Conservation (phyloP, 179 eudicot species). For the Amaranthus tricolor region DNA sequence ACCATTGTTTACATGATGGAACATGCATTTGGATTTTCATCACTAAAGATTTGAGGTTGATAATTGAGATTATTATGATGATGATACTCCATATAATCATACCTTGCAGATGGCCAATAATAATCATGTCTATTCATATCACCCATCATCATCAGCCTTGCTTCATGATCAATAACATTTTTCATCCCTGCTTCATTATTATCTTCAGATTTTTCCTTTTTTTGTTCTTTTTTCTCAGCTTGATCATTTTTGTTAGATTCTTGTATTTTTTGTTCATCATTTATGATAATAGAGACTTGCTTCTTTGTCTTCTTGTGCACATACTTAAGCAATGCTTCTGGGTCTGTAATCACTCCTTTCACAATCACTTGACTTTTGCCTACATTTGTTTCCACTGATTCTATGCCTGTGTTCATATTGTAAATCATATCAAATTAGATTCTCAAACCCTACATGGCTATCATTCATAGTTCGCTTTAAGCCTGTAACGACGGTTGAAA, state of each 20-base stretch:
- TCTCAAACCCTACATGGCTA: too few relatives aligned
- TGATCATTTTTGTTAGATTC: conserved; percentile 28
- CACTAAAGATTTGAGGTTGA: conserved; percentile 57
- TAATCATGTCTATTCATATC: conserved; percentile 33
- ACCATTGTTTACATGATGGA: conserved; percentile 40
- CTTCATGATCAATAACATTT: not conserved
- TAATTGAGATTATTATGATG: conserved; percentile 7
- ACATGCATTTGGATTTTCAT: conserved; percentile 72
- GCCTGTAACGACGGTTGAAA: too few relatives aligned
- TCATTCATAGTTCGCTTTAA: too few relatives aligned
- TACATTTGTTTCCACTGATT: conserved; percentile 59
- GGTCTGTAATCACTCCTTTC: conserved; percentile 49
- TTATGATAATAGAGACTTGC: conserved; percentile 48
- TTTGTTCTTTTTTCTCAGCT: conserved; percentile 20
- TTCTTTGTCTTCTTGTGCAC: conserved; percentile 56
- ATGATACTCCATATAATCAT: conserved; percentile 37
- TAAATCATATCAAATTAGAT: not conserved
- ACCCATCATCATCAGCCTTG: conserved; percentile 25
- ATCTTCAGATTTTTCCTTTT: not conserved
- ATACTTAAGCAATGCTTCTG: conserved; percentile 40
- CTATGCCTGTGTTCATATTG: conserved; percentile 42
- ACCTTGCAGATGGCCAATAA: conserved; percentile 32
- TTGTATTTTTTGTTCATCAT: conserved; percentile 39
- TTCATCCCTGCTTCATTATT: conserved; percentile 1
- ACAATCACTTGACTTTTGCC: conserved; percentile 48